Percentiles rank a stretch among this genome's conserved stretches.
These are phyloP conservation scores for Lophiostoma macrostomum DNA, from an alignment of 495 filamentous ascomycete species.

Conservation along the genomic window DNA sequence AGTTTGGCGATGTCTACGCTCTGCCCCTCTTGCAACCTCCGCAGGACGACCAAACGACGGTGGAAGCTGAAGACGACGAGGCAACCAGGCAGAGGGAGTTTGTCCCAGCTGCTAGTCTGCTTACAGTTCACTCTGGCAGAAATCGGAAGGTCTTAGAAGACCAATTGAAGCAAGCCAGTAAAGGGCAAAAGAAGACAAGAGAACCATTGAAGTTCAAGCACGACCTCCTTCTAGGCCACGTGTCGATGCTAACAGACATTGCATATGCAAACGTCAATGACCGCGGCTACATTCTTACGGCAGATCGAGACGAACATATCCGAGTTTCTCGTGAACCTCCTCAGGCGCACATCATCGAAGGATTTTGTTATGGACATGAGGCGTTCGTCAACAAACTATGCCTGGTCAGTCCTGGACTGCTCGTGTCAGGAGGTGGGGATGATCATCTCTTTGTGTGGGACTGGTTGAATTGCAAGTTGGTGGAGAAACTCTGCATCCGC, in stretches of 20 bases:
- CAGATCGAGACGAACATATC: slow-evolving; percentile 96
- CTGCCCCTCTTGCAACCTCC: slow-evolving; percentile 66
- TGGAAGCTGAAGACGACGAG: slow-evolving; percentile 16
- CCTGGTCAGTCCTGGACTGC: slow-evolving; percentile 54
- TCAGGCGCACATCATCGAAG: slow-evolving; percentile 84
- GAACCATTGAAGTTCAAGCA: slow-evolving; percentile 60
- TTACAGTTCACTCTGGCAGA: slow-evolving; percentile 79
- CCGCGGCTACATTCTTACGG: slow-evolving; percentile 74
- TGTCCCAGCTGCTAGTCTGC: slow-evolving; percentile 60
- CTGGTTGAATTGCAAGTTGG: slow-evolving; percentile 58
- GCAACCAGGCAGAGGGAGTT: slow-evolving; percentile 39
- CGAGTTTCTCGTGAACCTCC: slow-evolving; percentile 80
- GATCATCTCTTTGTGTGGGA: slow-evolving; percentile 75
- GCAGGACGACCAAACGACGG: slow-evolving; percentile 30
- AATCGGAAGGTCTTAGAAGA: slow-evolving; percentile 73
- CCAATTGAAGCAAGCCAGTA: slow-evolving; percentile 56
- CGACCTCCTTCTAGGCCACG: slow-evolving; percentile 80
- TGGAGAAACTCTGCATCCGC: slow-evolving; percentile 55
- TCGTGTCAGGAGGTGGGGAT: slow-evolving; percentile 88
- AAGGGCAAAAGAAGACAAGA: slow-evolving; percentile 43
- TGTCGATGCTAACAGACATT: slow-evolving; percentile 85
- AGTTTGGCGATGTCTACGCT: slow-evolving; percentile 93
- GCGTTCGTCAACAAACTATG: slow-evolving; percentile 77
- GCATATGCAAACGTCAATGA: slow-evolving; percentile 45
- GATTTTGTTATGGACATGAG: slow-evolving; percentile 80